Percentiles rank a stretch among this genome's conserved stretches.
phyloP scores from a whole-genome alignment of 1,139 yeast species.

The Magnusiomyces magnusii region DNA sequence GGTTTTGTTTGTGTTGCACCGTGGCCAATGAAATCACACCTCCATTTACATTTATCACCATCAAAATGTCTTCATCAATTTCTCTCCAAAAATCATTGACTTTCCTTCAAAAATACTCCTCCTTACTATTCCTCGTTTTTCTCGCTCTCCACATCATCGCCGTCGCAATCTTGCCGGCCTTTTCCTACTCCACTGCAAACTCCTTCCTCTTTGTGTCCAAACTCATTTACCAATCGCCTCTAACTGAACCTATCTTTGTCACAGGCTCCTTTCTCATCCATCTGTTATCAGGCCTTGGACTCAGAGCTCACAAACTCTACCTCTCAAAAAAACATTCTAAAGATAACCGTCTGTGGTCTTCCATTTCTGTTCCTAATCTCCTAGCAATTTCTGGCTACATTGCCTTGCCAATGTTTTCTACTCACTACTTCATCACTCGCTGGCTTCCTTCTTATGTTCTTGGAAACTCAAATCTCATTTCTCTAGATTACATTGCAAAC shows the following conservation, averaged over 20 bases:
- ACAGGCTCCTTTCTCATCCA: conserved; percentile 46
- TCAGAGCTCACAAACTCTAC: conserved; percentile 38
- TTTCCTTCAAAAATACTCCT: conserved; percentile 57
- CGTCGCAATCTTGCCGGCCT: conserved; percentile 49
- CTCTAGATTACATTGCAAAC: conserved; percentile 47
- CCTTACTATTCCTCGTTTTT: conserved; percentile 51
- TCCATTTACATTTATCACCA: background rate
- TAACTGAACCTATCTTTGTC: conserved; percentile 44
- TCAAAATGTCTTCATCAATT: background rate
- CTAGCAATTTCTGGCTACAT: conserved; percentile 54
- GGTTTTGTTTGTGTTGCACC: too few species aligned
- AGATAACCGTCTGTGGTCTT: conserved; percentile 31
- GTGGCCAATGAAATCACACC: too few species aligned
- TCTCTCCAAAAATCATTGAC: background rate
- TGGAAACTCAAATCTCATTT: conserved; percentile 57
- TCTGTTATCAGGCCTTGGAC: conserved; percentile 44
- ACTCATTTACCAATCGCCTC: conserved; percentile 50
- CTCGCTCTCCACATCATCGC: conserved; percentile 51
- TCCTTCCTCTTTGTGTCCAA: conserved; percentile 55
- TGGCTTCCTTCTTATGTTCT: conserved; percentile 45
- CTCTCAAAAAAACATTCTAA: conserved; percentile 26
- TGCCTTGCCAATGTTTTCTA: too few species aligned
- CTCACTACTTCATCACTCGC: conserved; percentile 47
- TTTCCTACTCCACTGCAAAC: conserved; percentile 43
- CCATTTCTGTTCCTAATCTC: conserved; percentile 36